Conservation (phyloP, 148 eudicot species). For the Gaultheria prostrata region DNA sequence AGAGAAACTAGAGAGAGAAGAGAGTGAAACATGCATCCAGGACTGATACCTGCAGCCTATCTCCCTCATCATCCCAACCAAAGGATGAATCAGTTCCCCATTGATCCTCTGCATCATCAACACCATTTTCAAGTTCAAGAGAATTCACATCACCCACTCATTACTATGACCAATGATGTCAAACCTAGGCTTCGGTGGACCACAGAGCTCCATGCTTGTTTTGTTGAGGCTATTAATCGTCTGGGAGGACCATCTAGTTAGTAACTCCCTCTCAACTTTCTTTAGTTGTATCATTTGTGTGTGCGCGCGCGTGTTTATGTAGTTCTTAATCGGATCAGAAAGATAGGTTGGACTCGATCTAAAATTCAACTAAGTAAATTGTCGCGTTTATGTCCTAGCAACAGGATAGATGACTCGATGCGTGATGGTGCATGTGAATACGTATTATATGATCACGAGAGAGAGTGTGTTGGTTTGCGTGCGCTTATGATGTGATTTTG, state of each 20-base stretch:
- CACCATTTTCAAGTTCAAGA: not conserved
- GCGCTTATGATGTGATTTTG: not conserved
- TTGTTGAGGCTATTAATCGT: not conserved
- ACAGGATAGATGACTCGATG: too few species aligned
- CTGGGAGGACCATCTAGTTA: not conserved
- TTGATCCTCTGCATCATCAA: not conserved
- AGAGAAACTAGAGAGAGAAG: not conserved
- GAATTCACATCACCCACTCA: not conserved
- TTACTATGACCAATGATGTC: not conserved
- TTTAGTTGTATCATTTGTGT: not conserved
- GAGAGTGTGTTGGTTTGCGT: too few species aligned
- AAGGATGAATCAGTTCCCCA: not conserved
- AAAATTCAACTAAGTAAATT: too few species aligned
- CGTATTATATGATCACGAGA: not conserved
- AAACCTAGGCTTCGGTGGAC: conserved; percentile 6
- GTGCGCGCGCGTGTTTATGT: not conserved
- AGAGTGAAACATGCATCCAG: not conserved
- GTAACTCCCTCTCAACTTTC: not conserved
- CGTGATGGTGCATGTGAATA: too few species aligned
- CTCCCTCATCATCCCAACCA: not conserved
- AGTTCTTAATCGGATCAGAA: too few species aligned
- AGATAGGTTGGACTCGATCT: too few species aligned
- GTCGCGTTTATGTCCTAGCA: too few species aligned
- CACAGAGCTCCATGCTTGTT: not conserved
- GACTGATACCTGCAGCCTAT: not conserved